Base-by-base conservation (phyloP, 2,329 filamentous ascomycete species). In the Fusarium graminum region DNA sequence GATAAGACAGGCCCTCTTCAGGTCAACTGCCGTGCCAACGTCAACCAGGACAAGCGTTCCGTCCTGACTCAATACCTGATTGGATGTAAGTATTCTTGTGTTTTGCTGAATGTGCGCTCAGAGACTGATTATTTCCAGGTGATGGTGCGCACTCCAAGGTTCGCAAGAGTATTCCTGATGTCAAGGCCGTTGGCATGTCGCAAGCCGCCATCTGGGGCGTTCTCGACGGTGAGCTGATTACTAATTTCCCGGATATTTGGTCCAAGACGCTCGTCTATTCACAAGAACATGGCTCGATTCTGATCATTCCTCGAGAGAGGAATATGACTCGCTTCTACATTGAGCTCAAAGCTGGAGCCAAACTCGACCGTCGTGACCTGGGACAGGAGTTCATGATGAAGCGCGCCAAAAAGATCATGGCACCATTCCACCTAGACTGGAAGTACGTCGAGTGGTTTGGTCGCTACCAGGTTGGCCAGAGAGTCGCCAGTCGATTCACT, bases 231-330 rank as follows among this genome's bases (percentile, higher is more conserved):
- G 86, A 88, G 73, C 78, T 92, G 11, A 86, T 90, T 41, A 92
- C 90, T 9, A 84, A 92, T 73, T 92, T 92, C 68, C 90, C 90
- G 2, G 90, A 92, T 70, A 85, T 92, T 46, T 92, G 89, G 89
- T 90, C 87, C 75, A 92, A 92, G 78, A 88, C 89, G 0, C 84
- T 90, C 1, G 83, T 92, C 9, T 89, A 89, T 66, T 89, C 87
- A 4, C 86, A 91, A 62, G 82, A 86, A 59, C 82, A 87, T 42
- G 90, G 90, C 4, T 90, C 89, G 0, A 87, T 92, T 43, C 81
- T 92, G n/a, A 90, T 91, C 74, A 89, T 92, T 52, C 90, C 90
- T 6, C 85, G 90, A 38, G 90, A 92, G 75, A 82, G 88, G 40
- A 90, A 90, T 71, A 87, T 92, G 84, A 92, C 90, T 1, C 85